phyloP scores from a whole-genome alignment of 225 moss, liverwort and hornwort species.

The Physcomitrellopsis africana region DNA sequence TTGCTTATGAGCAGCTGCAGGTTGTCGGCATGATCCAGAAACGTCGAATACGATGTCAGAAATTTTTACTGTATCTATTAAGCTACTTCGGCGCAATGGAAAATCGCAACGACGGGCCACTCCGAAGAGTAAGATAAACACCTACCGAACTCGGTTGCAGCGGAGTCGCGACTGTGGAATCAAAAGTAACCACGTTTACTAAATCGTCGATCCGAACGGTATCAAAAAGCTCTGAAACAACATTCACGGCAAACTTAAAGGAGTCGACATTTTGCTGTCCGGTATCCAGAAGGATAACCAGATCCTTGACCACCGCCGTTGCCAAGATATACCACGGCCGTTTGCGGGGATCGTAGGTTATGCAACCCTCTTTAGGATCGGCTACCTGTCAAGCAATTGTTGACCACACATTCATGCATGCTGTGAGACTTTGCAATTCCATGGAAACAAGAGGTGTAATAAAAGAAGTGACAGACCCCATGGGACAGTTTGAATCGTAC shows the following conservation, averaged over 20 bases:
- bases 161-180: conserved; percentile 30
- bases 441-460: no score
- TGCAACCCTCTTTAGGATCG: conserved; percentile 38
- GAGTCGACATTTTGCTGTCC: conserved; percentile 30
- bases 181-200: conserved; percentile 45
- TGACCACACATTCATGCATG: no score
- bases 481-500: conserved; percentile 17
- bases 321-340: conserved; percentile 59
- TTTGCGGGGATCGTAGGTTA: conserved; percentile 53
- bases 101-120: neutral
- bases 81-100: neutral
- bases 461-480: no score
- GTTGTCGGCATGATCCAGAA: conserved; percentile 5
- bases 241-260: conserved; percentile 30
- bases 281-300: conserved; percentile 53
- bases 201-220: conserved; percentile 38
- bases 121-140: neutral
- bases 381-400: conserved; percentile 30
- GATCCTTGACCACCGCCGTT: conserved; percentile 59
- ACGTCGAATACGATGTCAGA: neutral
- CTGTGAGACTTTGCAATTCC: no score
- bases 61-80: no score
- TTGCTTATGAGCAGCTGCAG: conserved; percentile 30
- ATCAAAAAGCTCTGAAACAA: conserved; percentile 42
- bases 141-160: conserved; percentile 35